Percentiles rank a stretch among this genome's conserved stretches.
Conservation (phyloP, 257 asterid genomes). For the Ligustrum vulgare region DNA sequence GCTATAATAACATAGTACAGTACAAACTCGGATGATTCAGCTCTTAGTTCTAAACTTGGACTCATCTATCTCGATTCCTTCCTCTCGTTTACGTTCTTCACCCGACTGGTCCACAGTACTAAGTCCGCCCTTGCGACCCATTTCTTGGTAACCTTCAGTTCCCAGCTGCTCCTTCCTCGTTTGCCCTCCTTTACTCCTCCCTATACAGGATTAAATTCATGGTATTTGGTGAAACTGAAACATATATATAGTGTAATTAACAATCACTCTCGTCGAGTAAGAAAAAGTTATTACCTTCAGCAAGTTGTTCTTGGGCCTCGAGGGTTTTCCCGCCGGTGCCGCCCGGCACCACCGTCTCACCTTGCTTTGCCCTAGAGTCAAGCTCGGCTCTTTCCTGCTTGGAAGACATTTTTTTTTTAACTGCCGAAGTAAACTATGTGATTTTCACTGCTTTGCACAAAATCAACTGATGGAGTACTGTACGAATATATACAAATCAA, state of each 20-base stretch:
- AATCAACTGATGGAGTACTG: too few relatives aligned
- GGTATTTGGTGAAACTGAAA: too few relatives aligned
- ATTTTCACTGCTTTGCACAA: too few relatives aligned
- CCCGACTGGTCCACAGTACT: conserved; percentile 45
- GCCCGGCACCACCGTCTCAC: conserved; percentile 64
- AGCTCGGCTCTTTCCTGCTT: conserved; percentile 41
- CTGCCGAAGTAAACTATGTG: too few relatives aligned
- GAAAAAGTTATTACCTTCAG: conserved; percentile 38
- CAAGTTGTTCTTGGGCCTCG: conserved; percentile 67
- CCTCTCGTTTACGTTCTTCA: conserved; percentile 43
- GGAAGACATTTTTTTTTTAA: conserved; percentile 39
- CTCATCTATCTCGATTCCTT: conserved; percentile 51
- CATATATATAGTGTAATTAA: too few relatives aligned
- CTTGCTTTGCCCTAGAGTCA: conserved; percentile 49
- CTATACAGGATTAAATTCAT: too few relatives aligned
- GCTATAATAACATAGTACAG: too few relatives aligned
- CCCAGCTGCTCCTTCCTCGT: conserved; percentile 59
- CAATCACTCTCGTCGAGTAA: too few relatives aligned
- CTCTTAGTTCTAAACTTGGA: conserved; percentile 41
- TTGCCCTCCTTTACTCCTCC: conserved; percentile 63
- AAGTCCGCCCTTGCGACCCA: conserved; percentile 62
- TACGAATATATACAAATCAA: too few relatives aligned
- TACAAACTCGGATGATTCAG: background rate
- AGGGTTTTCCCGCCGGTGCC: conserved; percentile 67
- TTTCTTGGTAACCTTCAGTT: conserved; percentile 55